A percentile compares a stretch with the other conserved stretches of the same genome.
Conservation (phyloP, 768 basidiomycete species). For the Symmetrospora coprosmae region DNA sequence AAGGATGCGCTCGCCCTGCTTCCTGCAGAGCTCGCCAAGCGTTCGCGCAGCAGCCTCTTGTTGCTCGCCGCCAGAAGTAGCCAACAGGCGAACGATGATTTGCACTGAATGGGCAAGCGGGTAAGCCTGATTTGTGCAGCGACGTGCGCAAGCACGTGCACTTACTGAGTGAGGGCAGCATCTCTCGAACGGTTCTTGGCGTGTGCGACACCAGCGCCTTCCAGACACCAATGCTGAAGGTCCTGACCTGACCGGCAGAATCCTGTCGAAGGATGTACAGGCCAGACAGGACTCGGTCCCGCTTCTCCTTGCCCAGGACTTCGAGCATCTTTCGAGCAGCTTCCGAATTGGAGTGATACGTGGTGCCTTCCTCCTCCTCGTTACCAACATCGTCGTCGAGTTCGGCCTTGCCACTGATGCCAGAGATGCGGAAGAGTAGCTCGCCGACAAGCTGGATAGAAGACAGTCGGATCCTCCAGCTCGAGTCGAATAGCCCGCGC, state of each 20-base stretch:
- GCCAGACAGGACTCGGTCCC: slow-evolving; percentile 78
- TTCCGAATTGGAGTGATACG: slow-evolving; percentile 49
- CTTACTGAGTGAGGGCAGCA: slow-evolving; percentile 66
- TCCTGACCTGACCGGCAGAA: slow-evolving; percentile 70
- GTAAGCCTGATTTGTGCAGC: too few relatives aligned
- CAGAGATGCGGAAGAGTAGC: slow-evolving; percentile 86
- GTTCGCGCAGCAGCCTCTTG: slow-evolving; percentile 52
- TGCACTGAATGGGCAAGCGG: slow-evolving; percentile 38
- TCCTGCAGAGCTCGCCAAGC: slow-evolving; percentile 51
- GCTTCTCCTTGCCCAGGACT: slow-evolving; percentile 69
- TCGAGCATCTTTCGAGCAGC: slow-evolving; percentile 71
- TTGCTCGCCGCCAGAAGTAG: slow-evolving; percentile 66
- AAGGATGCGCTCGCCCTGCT: slow-evolving; percentile 83
- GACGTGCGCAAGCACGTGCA: not conserved
- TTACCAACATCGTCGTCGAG: slow-evolving; percentile 49
- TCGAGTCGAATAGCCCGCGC: slow-evolving; percentile 80
- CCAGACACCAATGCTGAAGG: slow-evolving; percentile 90
- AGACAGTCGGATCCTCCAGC: slow-evolving; percentile 78
- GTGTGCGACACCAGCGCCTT: slow-evolving; percentile 93
- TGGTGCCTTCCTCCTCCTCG: slow-evolving; percentile 38
- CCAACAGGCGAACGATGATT: slow-evolving; percentile 56
- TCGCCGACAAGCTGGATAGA: slow-evolving; percentile 93
- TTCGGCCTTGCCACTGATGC: slow-evolving; percentile 83
- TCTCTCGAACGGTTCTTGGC: slow-evolving; percentile 78
- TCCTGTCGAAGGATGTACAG: slow-evolving; percentile 90